A percentile compares a stretch with the other conserved stretches of the same genome.
These are phyloP conservation scores for Ophiosphaerella herpotricha DNA, from an alignment of 2,329 filamentous ascomycete genomes.

Conservation along the genomic window DNA sequence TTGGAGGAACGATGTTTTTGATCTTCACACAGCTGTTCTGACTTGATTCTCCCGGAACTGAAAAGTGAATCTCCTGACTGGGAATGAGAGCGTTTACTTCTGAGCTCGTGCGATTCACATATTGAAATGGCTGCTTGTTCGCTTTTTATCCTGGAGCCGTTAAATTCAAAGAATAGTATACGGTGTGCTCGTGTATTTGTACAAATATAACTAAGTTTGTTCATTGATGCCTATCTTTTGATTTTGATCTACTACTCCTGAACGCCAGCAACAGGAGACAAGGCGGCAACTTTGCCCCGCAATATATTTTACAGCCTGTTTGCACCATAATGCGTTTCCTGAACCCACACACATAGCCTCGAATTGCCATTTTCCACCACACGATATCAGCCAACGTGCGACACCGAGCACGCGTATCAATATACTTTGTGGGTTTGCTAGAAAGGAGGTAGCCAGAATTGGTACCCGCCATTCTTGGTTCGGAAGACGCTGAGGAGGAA, in stretches of 20 bases:
- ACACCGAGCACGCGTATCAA: background rate
- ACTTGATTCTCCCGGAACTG: constrained; percentile 11
- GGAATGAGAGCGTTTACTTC: constrained; percentile 1
- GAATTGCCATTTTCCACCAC: background rate
- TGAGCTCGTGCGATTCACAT: background rate
- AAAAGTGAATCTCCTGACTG: background rate
- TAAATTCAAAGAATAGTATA: constrained; percentile 1
- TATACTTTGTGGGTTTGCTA: constrained; percentile 38
- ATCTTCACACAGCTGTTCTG: constrained; percentile 50
- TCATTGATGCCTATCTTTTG: background rate
- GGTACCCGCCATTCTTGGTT: constrained; percentile 92
- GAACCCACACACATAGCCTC: background rate
- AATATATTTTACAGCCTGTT: constrained; percentile 4
- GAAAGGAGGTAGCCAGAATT: constrained; percentile 92
- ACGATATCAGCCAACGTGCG: too few species aligned
- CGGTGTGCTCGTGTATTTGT: constrained; percentile 1
- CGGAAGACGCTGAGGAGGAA: constrained; percentile 93
- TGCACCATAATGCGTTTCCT: background rate
- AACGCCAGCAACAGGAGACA: background rate
- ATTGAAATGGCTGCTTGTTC: background rate
- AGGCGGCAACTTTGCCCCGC: background rate
- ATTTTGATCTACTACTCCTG: background rate
- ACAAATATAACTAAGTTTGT: background rate
- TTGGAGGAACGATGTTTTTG: constrained; percentile 87
- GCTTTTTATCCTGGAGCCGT: background rate